phyloP scores from a whole-genome alignment of 2,329 filamentous ascomycete genomes.

The Sclerotinia sclerotiorum region DNA sequence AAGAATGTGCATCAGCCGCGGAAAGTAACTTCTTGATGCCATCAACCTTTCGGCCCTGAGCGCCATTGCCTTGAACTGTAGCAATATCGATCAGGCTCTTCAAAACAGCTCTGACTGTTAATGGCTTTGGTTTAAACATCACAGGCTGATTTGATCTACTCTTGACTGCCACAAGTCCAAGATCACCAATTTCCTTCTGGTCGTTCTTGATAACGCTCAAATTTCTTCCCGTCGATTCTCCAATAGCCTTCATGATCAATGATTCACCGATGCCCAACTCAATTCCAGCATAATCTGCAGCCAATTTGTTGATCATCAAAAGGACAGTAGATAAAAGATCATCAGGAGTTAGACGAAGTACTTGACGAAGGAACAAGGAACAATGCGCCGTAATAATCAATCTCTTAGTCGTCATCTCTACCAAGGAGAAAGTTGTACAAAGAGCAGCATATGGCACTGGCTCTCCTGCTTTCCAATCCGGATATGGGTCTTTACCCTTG shows the following conservation, averaged over 20 bases:
- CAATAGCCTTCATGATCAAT: conserved; percentile 97
- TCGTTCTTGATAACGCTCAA: conserved; percentile 89
- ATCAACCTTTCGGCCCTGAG: conserved; percentile 87
- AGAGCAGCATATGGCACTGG: conserved; percentile 93
- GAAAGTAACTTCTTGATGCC: conserved; percentile 96
- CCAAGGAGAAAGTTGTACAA: conserved; percentile 89
- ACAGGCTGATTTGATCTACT: conserved; percentile 93
- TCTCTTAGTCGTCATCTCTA: conserved; percentile 92
- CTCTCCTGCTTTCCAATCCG: conserved; percentile 86
- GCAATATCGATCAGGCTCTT: conserved; percentile 87
- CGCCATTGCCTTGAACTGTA: conserved; percentile 79
- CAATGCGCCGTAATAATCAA: conserved; percentile 86
- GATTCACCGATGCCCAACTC: conserved; percentile 98
- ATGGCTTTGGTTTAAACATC: conserved; percentile 94
- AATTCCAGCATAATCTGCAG: conserved; percentile 93
- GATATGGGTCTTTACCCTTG: conserved; percentile 76
- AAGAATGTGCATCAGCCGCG: conserved; percentile 72
- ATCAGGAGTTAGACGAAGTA: conserved; percentile 83
- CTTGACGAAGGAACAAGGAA: conserved; percentile 86
- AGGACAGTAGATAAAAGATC: conserved; percentile 87
- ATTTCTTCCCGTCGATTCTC: conserved; percentile 87
- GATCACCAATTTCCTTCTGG: conserved; percentile 93
- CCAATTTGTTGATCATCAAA: conserved; percentile 97
- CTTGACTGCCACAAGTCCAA: conserved; percentile 92
- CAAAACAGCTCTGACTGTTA: conserved; percentile 85